These are phyloP conservation scores for Fusarium sp. DNA, from an alignment of 2,329 filamentous ascomycete species.

Conservation along the genomic window DNA sequence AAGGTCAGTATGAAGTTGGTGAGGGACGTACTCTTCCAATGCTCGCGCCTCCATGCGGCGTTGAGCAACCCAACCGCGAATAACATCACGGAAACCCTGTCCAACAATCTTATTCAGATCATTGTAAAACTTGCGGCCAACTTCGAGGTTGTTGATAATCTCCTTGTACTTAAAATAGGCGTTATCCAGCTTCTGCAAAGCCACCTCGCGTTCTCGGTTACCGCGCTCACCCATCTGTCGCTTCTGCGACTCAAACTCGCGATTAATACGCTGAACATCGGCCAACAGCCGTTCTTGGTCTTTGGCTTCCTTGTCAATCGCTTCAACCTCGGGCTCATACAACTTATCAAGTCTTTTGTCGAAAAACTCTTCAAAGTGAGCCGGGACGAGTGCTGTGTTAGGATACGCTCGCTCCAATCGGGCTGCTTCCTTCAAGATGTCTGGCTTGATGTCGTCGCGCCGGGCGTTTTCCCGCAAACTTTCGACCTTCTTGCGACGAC, in stretches of 20 bases:
- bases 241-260: conserved; percentile 77
- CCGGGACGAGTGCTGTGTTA: conserved; percentile 82
- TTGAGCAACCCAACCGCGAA: conserved; percentile 80
- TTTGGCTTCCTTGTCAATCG: conserved; percentile 72
- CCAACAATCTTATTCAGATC: conserved; percentile 89
- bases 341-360: conserved; percentile 76
- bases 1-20: not conserved
- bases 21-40: conserved; percentile 71
- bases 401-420: conserved; percentile 87
- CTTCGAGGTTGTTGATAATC: conserved; percentile 89
- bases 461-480: conserved; percentile 79
- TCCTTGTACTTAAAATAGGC: conserved; percentile 98
- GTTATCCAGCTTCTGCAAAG: conserved; percentile 86
- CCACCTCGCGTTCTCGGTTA: conserved; percentile 79
- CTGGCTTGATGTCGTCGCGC: conserved; percentile 86
- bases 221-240: conserved; percentile 68
- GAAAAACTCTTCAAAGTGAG: conserved; percentile 92
- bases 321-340: conserved; percentile 81
- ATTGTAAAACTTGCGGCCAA: conserved; percentile 95
- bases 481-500: conserved; percentile 81
- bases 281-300: conserved; percentile 78
- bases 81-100: conserved; percentile 77
- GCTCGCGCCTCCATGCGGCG: conserved; percentile 81
- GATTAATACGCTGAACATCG: conserved; percentile 78
- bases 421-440: conserved; percentile 82